Base-by-base conservation (phyloP, 768 basidiomycete species). In the Hortiboletus campestris region DNA sequence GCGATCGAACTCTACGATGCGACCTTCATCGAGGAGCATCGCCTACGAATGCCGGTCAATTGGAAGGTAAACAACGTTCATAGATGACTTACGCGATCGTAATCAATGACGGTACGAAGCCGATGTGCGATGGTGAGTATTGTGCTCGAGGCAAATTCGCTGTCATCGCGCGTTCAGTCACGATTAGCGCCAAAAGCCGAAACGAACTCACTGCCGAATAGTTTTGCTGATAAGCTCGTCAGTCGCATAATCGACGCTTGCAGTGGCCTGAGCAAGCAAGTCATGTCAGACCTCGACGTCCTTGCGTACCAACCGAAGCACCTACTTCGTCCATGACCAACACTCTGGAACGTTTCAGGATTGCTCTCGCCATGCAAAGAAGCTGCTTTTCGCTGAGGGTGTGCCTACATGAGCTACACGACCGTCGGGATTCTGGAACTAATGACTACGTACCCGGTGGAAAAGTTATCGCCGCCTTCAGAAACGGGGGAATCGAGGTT, bases 391-490 rank as follows among this genome's bases (percentile, higher is more conserved):
- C 88, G 32, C 86, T 85, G 42, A 12, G 53, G 25, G 6, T 50
- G 12, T 8, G 8, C 32, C 19, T 10, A 38, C 29, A 19, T 63
- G 40, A 67, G 50, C 25, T 25, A n/a, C 6, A 40, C 25, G 22
- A 17, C 9, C 25, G 31, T 34, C 16, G 6, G 14, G 19, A 22
- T 12, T 43, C 20, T 16, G 9, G n/a, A 29, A 32, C n/a, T 11
- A 38, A 47, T 2, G 49, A 41, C 49, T 2, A 67, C 78, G 44
- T 54, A 88, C 87, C 89, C 89, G 8, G 89, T 88, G 0, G 89
- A 91, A 68, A 94, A 94, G 74, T 94, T 95, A 19, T 95, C 93
- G 17, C 90, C 91, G 2, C 88, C 89, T 73, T 94, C 91, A 1
- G 86, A 86, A 3, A 91, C 88, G 9, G 78, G 61, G 0, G 84